These are phyloP conservation scores for Trichosporon asahii DNA, from an alignment of 1,284 basidiomycete genomes.

Conservation along the genomic window DNA sequence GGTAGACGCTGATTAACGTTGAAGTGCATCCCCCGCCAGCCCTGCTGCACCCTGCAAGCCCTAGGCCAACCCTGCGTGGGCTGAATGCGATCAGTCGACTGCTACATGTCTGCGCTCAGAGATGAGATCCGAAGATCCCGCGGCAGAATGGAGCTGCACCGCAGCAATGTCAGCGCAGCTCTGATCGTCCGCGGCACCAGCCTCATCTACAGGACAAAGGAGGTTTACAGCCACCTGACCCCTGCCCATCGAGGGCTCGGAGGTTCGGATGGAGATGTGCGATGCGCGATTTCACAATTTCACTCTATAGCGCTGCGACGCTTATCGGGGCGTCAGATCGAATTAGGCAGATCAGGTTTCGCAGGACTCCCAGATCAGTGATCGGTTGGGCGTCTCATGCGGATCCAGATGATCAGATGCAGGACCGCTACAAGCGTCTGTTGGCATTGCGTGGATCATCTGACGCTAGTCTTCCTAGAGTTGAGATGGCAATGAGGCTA, in stretches of 20 bases:
- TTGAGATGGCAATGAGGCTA: not conserved
- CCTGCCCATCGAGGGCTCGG: not conserved
- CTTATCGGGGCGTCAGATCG: not conserved
- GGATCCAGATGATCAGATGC: not conserved
- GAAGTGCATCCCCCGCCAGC: not conserved
- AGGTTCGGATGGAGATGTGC: not conserved
- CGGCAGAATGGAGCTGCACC: not conserved
- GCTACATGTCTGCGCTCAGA: not conserved
- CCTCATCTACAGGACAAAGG: too few species aligned
- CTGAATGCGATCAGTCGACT: not conserved
- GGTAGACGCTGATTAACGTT: conserved; percentile 5
- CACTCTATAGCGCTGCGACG: not conserved
- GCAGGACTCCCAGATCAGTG: not conserved
- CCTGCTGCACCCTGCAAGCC: not conserved
- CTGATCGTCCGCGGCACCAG: too few species aligned
- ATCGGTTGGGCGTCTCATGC: not conserved
- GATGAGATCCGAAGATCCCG: conserved; percentile 3
- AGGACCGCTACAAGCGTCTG: not conserved
- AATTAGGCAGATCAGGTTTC: not conserved
- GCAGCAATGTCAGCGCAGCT: not conserved
- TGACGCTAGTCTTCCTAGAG: not conserved
- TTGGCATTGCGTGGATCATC: conserved; percentile 2
- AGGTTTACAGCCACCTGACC: not conserved
- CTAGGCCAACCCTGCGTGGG: not conserved
- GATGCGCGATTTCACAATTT: not conserved